Evolutionary conservation across 1,284 basidiomycete genomes (phyloP).

Genomic region (Apiotrichum sp.): DNA sequence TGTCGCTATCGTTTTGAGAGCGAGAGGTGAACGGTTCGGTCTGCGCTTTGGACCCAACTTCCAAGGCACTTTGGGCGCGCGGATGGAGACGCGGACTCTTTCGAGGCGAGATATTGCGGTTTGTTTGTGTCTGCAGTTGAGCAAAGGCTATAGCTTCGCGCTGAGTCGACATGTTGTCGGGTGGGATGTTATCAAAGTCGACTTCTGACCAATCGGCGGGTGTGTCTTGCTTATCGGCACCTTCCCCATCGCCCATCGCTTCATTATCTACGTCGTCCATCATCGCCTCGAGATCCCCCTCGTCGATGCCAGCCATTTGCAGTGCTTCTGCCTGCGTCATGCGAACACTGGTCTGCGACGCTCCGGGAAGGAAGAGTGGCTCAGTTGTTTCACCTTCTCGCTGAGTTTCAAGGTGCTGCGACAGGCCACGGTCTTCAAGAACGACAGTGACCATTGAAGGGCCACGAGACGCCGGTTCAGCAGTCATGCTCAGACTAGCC

Average conservation of each 20-base stretch:
- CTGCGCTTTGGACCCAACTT: too few species aligned
- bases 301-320: slow-evolving; percentile 24
- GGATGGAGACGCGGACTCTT: not conserved
- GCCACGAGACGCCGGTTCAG: too few species aligned
- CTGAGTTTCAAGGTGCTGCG: not conserved
- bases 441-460: not conserved
- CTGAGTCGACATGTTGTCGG: slow-evolving; percentile 14
- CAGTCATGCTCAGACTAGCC: slow-evolving; percentile 18
- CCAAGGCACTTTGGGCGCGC: not conserved
- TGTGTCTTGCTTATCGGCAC: not conserved
- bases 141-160: not conserved
- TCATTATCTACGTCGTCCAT: slow-evolving; percentile 25
- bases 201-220: slow-evolving; percentile 12
- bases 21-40: too few species aligned
- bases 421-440: not conserved
- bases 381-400: slow-evolving; percentile 1
- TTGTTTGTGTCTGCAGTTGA: not conserved
- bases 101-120: not conserved
- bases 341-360: slow-evolving; percentile 8
- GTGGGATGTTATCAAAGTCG: slow-evolving; percentile 6
- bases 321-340: slow-evolving; percentile 31
- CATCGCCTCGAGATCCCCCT: slow-evolving; percentile 22
- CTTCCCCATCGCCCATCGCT: not conserved
- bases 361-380: slow-evolving; percentile 24
- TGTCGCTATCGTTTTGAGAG: too few species aligned